Percentiles rank a stretch among this genome's conserved stretches.
Conservation (phyloP, 306 rosid species). For the Canavalia gladiata region DNA sequence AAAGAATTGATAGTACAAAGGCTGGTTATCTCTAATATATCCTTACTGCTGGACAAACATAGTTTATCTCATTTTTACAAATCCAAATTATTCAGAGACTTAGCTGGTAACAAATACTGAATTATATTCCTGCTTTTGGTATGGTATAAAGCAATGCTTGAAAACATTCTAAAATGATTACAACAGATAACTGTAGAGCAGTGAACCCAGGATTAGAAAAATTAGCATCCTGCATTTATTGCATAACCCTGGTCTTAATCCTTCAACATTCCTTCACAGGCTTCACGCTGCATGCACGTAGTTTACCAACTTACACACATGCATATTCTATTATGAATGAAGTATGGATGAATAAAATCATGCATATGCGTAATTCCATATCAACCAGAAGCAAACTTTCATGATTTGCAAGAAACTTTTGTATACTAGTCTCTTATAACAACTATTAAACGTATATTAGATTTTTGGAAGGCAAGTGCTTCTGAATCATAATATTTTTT, state of each 20-base stretch:
- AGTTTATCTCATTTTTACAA: constrained; percentile 19
- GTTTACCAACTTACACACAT: constrained; percentile 8
- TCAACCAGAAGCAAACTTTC: constrained; percentile 14
- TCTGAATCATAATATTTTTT: not conserved
- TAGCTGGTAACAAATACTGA: constrained; percentile 28
- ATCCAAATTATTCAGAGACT: constrained; percentile 20
- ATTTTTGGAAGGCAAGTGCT: constrained; percentile 3
- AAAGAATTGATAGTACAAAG: constrained; percentile 20
- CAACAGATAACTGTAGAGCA: constrained; percentile 1
- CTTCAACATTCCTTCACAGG: constrained; percentile 5
- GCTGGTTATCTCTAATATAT: constrained; percentile 14
- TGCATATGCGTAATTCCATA: constrained; percentile 8
- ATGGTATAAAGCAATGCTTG: constrained; percentile 11
- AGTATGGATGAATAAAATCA: constrained; percentile 15
- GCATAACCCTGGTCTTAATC: not conserved
- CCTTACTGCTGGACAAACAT: constrained; percentile 9
- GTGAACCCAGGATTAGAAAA: constrained; percentile 13
- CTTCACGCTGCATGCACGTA: not conserved
- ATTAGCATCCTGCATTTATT: constrained; percentile 21
- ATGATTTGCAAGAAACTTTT: constrained; percentile 20
- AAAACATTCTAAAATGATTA: constrained; percentile 31
- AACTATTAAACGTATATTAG: not conserved
- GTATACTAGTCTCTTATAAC: constrained; percentile 5
- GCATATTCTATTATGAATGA: constrained; percentile 27
- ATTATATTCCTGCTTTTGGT: constrained; percentile 19